These are phyloP conservation scores for Aspergillus thermomutatus DNA, from an alignment of 2,329 filamentous ascomycete genomes.

Conservation along the genomic window DNA sequence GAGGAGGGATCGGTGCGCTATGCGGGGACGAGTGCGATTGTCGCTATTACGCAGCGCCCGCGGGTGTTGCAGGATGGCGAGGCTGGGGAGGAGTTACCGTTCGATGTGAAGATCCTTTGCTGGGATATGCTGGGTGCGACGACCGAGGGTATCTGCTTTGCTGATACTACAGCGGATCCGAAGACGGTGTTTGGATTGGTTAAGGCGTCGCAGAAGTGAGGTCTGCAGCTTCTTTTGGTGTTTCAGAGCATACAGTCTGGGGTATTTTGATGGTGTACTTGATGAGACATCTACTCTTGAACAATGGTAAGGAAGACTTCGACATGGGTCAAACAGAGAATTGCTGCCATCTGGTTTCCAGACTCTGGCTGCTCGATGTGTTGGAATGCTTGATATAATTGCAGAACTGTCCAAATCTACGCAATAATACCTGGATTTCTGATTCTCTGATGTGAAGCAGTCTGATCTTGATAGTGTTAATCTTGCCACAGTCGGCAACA, in stretches of 20 bases:
- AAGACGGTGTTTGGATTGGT: constrained; percentile 37
- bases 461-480: constrained; percentile 3
- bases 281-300: neutral
- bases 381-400: neutral
- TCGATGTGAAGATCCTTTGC: constrained; percentile 41
- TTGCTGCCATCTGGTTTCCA: too few species aligned
- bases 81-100: constrained; percentile 15
- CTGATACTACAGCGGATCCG: constrained; percentile 43
- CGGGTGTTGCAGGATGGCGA: constrained; percentile 14
- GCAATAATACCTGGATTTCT: neutral
- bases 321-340: neutral
- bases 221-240: neutral
- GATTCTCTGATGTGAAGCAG: constrained; percentile 4
- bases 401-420: neutral
- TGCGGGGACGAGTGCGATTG: constrained; percentile 47
- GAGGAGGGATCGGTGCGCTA: constrained; percentile 45
- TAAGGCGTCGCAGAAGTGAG: constrained; percentile 3
- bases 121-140: constrained; percentile 46
- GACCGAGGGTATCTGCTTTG: constrained; percentile 46
- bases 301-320: neutral
- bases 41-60: constrained; percentile 35
- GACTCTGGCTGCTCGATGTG: neutral
- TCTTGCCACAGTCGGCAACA: constrained; percentile 1
- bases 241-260: neutral
- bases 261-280: neutral